These are phyloP conservation scores for Limnomonas spitsbergensis DNA, from an alignment of 139 green algal genomes.

Conservation along the genomic window DNA sequence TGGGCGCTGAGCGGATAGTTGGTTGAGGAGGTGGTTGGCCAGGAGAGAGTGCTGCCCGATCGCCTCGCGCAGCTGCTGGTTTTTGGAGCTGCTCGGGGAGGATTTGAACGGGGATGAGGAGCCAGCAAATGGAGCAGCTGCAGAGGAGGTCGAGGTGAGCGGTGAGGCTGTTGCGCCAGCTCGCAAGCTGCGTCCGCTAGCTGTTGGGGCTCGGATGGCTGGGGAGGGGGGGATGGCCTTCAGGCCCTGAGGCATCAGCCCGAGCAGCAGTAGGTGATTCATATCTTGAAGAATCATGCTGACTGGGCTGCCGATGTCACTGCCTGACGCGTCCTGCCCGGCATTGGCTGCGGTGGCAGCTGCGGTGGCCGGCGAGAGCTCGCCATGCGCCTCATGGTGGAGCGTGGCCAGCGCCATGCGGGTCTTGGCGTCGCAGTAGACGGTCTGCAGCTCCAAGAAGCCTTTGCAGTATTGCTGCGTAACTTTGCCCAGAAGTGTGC, in stretches of 20 bases:
- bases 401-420: neutral
- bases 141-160: neutral
- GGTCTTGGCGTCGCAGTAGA: neutral
- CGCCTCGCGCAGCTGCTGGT: neutral
- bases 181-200: too few relatives aligned
- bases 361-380: too few relatives aligned
- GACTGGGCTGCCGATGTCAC: neutral
- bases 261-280: neutral
- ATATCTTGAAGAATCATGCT: neutral
- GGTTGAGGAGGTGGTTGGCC: neutral
- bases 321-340: neutral
- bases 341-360: neutral
- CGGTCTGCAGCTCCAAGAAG: neutral
- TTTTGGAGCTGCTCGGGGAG: neutral
- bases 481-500: neutral
- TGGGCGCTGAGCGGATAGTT: neutral
- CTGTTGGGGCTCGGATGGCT: too few relatives aligned
- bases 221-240: too few relatives aligned
- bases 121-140: neutral
- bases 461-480: conserved; percentile 2
- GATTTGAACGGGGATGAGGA: neutral
- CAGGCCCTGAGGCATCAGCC: neutral
- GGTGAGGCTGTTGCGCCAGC: neutral
- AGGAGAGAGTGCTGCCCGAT: neutral
- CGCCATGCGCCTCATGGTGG: too few relatives aligned